A percentile compares a stretch with the other conserved stretches of the same genome.
Conservation (phyloP, 495 filamentous ascomycete genomes). For the Penicillium verhagenii region DNA sequence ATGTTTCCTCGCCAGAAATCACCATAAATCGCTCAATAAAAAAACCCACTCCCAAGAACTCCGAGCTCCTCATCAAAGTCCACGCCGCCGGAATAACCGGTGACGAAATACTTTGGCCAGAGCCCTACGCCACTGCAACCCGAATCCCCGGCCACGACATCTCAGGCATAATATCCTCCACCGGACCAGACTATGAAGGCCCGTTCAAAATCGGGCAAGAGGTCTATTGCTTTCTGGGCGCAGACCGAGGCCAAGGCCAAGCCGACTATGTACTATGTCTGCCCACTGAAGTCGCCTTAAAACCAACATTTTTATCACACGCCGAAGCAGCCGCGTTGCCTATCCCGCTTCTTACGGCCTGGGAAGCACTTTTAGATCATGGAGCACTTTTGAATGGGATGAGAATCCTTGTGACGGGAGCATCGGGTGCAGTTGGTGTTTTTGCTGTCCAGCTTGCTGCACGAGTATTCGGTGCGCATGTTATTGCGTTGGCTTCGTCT, state of each 20-base stretch:
- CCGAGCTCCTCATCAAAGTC: constrained; percentile 5
- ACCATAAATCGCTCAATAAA: constrained; percentile 3
- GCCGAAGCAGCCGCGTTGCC: constrained; percentile 6
- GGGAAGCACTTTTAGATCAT: constrained; percentile 7
- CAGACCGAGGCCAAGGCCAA: constrained; percentile 5
- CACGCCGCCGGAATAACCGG: constrained; percentile 10
- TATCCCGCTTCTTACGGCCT: constrained; percentile 9
- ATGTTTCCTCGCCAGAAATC: constrained; percentile 5
- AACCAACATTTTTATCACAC: constrained; percentile 6
- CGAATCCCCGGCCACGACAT: constrained; percentile 12
- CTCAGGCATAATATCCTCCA: constrained; percentile 3
- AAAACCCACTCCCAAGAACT: neutral
- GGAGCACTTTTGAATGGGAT: neutral
- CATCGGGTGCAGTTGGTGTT: constrained; percentile 7
- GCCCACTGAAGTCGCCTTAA: constrained; percentile 1
- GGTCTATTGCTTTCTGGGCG: neutral
- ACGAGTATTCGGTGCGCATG: neutral
- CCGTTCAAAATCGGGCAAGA: constrained; percentile 2
- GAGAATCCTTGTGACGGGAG: constrained; percentile 5
- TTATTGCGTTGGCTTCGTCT: constrained; percentile 7
- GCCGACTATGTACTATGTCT: constrained; percentile 8
- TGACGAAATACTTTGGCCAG: constrained; percentile 9
- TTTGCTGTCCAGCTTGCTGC: constrained; percentile 9
- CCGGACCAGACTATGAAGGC: constrained; percentile 6
- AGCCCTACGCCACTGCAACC: constrained; percentile 1